These are phyloP conservation scores for Daedalea quercina DNA, from an alignment of 768 basidiomycete species.

Conservation along the genomic window DNA sequence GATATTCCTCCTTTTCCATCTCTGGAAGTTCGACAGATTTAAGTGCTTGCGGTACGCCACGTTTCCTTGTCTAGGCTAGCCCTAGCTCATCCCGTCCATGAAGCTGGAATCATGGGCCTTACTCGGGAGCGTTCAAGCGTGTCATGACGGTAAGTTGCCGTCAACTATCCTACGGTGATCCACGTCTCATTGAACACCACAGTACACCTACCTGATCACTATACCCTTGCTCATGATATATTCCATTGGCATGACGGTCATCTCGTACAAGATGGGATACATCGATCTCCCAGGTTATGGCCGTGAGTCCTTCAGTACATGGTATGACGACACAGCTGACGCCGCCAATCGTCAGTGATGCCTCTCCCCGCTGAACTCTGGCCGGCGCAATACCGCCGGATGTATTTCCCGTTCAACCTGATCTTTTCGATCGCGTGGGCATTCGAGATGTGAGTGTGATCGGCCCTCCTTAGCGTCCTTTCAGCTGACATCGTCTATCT, in stretches of 20 bases:
- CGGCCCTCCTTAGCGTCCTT: not conserved
- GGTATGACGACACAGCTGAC: not conserved
- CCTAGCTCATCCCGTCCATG: not conserved
- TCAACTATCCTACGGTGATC: no score
- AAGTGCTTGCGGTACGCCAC: conserved; percentile 54
- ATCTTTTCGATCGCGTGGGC: conserved; percentile 62
- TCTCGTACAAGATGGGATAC: conserved; percentile 73
- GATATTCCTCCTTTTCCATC: conserved; percentile 59
- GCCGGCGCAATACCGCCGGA: conserved; percentile 35
- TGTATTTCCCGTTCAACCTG: conserved; percentile 62
- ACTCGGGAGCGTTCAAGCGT: conserved; percentile 75
- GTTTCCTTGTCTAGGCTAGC: not conserved
- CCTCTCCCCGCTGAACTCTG: conserved; percentile 61
- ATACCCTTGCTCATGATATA: conserved; percentile 56
- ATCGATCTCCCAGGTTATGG: conserved; percentile 36
- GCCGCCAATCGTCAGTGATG: conserved; percentile 36
- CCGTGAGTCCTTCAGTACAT: conserved; percentile 32
- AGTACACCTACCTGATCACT: conserved; percentile 69
- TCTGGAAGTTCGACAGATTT: conserved; percentile 80
- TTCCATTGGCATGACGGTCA: conserved; percentile 54
- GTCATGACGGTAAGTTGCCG: conserved; percentile 67
- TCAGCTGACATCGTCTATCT: not conserved
- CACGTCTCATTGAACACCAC: not conserved
- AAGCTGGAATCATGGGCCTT: conserved; percentile 64
- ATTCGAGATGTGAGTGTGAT: conserved; percentile 58